Conservation (phyloP, 139 green algal genomes). For the Tetradesmus lagerheimii region DNA sequence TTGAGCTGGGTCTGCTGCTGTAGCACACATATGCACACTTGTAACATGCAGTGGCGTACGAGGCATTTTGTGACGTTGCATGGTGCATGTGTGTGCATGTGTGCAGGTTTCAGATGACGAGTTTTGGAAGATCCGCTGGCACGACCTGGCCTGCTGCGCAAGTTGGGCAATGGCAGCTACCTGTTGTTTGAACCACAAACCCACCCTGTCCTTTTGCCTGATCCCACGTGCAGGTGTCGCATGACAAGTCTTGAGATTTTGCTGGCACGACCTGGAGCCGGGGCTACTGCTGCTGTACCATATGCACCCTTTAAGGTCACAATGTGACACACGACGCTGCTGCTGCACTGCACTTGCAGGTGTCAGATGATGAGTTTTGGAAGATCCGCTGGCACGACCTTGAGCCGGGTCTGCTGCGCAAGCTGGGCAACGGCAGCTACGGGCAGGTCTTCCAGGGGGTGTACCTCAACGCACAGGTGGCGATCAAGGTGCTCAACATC, state of each 20-base stretch:
- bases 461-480: conserved; percentile 66
- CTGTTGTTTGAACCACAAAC: conserved; percentile 61
- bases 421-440: conserved; percentile 56
- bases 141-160: conserved; percentile 55
- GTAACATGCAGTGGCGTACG: too few relatives aligned
- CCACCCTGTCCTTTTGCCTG: too few relatives aligned
- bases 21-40: not conserved
- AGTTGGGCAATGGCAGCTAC: conserved; percentile 56
- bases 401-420: conserved; percentile 44
- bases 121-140: conserved; percentile 71
- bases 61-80: too few relatives aligned
- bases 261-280: conserved; percentile 52
- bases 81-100: too few relatives aligned
- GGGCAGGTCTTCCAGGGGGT: conserved; percentile 51
- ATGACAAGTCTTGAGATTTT: conserved; percentile 66
- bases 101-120: conserved; percentile 53
- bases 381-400: conserved; percentile 65
- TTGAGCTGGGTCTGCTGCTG: conserved; percentile 57
- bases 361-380: conserved; percentile 68
- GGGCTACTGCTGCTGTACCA: conserved; percentile 46
- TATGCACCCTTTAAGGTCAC: not conserved
- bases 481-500: conserved; percentile 66
- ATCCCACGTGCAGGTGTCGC: too few relatives aligned
- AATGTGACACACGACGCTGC: not conserved
- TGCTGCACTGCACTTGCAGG: not conserved